Evolutionary conservation across 345 rosid genomes (phyloP).

Genomic region (Pugionium dolabratum): DNA sequence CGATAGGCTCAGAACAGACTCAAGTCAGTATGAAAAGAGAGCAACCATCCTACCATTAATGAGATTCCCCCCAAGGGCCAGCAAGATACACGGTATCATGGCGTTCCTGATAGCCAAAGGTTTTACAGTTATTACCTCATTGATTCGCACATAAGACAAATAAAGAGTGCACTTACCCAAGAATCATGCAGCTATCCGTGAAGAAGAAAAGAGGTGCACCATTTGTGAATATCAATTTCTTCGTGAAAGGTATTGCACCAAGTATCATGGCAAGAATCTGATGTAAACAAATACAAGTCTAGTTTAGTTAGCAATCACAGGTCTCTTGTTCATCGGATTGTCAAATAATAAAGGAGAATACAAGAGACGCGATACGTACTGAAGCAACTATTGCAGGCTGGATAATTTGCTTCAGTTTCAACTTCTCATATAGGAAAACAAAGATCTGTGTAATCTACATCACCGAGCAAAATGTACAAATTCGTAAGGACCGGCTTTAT

Average conservation of each 20-base stretch:
- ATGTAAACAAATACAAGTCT: conserved; percentile 23
- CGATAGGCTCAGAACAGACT: background rate
- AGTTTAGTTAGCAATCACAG: conserved; percentile 19
- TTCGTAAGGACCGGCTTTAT: conserved; percentile 14
- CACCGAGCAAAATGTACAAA: conserved; percentile 28
- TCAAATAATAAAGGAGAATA: background rate
- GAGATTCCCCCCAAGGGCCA: conserved; percentile 97
- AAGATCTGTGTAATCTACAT: conserved; percentile 62
- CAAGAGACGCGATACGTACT: conserved; percentile 50
- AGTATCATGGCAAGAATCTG: conserved; percentile 91
- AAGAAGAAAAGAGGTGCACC: conserved; percentile 96
- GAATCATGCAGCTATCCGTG: conserved; percentile 95
- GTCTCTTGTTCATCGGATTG: conserved; percentile 1
- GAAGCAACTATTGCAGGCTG: conserved; percentile 97
- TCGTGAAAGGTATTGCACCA: conserved; percentile 72
- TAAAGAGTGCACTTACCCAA: conserved; percentile 62
- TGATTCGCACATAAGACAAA: background rate
- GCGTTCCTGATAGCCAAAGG: conserved; percentile 66
- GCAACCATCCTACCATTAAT: conserved; percentile 64
- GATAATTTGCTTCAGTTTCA: conserved; percentile 94
- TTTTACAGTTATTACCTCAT: conserved; percentile 11
- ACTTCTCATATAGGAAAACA: conserved; percentile 63
- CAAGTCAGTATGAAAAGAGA: conserved; percentile 9
- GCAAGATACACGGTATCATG: conserved; percentile 93
- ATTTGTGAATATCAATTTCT: conserved; percentile 72